Evolutionary conservation across 2,329 filamentous ascomycete genomes (phyloP).

Genomic region (Paracoccidioides brasiliensis): DNA sequence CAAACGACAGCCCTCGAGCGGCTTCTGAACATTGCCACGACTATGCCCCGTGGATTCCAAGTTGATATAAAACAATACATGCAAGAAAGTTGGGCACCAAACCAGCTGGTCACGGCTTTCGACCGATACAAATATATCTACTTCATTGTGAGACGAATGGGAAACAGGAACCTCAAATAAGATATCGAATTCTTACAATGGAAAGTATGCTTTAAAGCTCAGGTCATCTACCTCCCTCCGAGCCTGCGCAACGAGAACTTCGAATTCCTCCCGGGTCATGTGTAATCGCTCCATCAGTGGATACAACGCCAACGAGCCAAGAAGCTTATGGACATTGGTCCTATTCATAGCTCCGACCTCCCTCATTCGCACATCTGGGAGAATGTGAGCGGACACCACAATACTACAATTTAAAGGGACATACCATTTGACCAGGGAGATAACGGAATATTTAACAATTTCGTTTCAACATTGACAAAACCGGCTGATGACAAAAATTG

Average conservation of each 20-base stretch:
- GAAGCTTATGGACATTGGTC: constrained; percentile 24
- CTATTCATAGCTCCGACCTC: constrained; percentile 31
- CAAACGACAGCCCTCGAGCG: no score
- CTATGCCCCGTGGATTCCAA: neutral
- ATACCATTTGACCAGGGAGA: constrained; percentile 57
- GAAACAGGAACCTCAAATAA: neutral
- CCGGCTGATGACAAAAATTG: constrained; percentile 48
- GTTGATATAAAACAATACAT: no score
- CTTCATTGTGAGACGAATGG: constrained; percentile 9
- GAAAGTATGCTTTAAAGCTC: constrained; percentile 33
- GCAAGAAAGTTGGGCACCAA: neutral
- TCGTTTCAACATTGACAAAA: constrained; percentile 54
- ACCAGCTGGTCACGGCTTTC: constrained; percentile 18
- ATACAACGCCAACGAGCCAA: constrained; percentile 31
- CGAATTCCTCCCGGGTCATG: constrained; percentile 29
- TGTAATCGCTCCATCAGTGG: constrained; percentile 31
- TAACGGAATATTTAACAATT: constrained; percentile 53
- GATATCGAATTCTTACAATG: constrained; percentile 24
- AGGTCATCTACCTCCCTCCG: constrained; percentile 25
- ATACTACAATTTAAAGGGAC: constrained; percentile 11
- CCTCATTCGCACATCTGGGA: constrained; percentile 29
- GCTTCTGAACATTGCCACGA: neutral
- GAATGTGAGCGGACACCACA: constrained; percentile 13
- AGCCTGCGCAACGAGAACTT: constrained; percentile 25
- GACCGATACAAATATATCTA: constrained; percentile 33